These are phyloP conservation scores for Rhodamnia argentea DNA, from an alignment of 345 rosid species.

Conservation along the genomic window DNA sequence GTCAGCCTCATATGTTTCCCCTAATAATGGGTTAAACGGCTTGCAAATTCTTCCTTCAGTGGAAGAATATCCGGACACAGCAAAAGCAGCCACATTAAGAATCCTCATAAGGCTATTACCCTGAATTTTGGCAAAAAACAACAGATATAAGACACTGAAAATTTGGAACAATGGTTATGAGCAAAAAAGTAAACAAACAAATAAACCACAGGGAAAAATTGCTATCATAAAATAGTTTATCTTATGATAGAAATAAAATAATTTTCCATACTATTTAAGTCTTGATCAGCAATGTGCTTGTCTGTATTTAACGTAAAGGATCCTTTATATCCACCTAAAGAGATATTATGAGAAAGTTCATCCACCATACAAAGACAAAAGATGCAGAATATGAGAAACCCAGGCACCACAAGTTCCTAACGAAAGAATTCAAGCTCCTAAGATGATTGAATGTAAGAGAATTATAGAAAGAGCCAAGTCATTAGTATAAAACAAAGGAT, in stretches of 20 bases:
- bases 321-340: background rate
- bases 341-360: background rate
- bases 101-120: constrained; percentile 88
- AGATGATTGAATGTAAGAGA: background rate
- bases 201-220: background rate
- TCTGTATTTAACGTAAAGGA: background rate
- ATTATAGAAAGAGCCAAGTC: background rate
- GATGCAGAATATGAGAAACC: background rate
- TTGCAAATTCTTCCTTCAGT: constrained; percentile 99
- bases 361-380: background rate
- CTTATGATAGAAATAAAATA: background rate
- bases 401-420: background rate
- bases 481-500: background rate
- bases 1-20: constrained; percentile 97
- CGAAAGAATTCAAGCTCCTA: background rate
- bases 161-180: background rate
- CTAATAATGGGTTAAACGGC: constrained; percentile 95
- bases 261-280: background rate
- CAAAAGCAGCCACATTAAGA: constrained; percentile 98
- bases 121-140: constrained; percentile 24
- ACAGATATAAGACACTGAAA: background rate
- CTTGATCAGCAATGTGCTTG: background rate
- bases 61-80: constrained; percentile 96
- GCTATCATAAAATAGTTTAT: background rate
- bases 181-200: background rate